Evolutionary conservation across 1,284 basidiomycete species (phyloP).

Genomic region (Polyporus tsugae): DNA sequence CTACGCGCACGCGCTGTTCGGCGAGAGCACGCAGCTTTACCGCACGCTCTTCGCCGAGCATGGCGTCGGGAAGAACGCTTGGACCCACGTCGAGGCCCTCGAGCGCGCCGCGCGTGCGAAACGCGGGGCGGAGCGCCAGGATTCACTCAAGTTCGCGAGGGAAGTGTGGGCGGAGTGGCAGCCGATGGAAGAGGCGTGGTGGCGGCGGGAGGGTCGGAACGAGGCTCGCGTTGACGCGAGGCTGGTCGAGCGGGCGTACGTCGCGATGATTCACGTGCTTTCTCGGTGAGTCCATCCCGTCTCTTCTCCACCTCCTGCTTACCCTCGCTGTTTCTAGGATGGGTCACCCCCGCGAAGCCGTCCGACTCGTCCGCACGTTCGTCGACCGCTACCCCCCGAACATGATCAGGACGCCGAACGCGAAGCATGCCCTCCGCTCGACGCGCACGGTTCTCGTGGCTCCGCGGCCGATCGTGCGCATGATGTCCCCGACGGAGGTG

Average conservation of each 20-base stretch:
- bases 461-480: conserved; percentile 68
- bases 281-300: conserved; percentile 57
- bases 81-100: conserved; percentile 70
- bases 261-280: conserved; percentile 69
- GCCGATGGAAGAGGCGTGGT: conserved; percentile 48
- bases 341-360: conserved; percentile 57
- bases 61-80: conserved; percentile 56
- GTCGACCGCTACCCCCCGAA: conserved; percentile 65
- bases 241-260: conserved; percentile 69
- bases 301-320: conserved; percentile 7
- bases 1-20: conserved; percentile 67
- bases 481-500: conserved; percentile 59
- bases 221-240: conserved; percentile 50
- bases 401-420: conserved; percentile 46
- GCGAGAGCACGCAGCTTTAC: conserved; percentile 56
- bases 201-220: conserved; percentile 25
- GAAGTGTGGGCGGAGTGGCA: conserved; percentile 70
- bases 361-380: conserved; percentile 63
- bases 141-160: conserved; percentile 58
- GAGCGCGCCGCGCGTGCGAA: conserved; percentile 66
- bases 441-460: conserved; percentile 61
- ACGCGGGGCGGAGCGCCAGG: conserved; percentile 52
- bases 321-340: conserved; percentile 47
- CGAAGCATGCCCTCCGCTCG: conserved; percentile 56
- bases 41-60: conserved; percentile 54